Evolutionary conservation across 352 stramenopile species (phyloP), one percentile per base, ranked within the genome.

Genomic region (Globisporangium recalcitrans): DNA sequence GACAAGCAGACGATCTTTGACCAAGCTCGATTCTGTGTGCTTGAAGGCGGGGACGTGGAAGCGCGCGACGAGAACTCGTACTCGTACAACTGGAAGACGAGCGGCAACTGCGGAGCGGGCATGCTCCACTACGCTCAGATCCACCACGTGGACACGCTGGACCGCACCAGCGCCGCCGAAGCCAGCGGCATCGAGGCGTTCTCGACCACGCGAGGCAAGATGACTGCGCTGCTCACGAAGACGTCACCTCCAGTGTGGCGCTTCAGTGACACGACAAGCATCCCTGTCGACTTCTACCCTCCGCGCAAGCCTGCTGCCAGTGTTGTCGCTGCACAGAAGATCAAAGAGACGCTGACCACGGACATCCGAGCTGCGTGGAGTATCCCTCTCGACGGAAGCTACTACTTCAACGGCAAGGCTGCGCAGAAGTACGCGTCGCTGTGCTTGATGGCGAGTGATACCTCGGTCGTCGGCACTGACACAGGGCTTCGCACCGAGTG

Each of bases 381-480:
- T 0, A 74, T 91, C 19, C 40, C 79, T 0, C 63, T 52, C 0
- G 70, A 69, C 22, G 80, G 81, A 9, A 90, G 77, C 67, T 91
- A 85, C 62, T 91, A 92, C 64, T 91, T 89, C 60, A 92, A 82
- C 24, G 83, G 83, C 52, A 92, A 92, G 58, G 69, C 78, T 11
- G 81, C 80, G 21, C 81, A 90, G 54, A 88, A 92, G 63, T 90
- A 90, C 62, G 79, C 83, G 31, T 88, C 76, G 27, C 59, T 90
- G 38, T 92, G 83, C 36, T 59, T 92, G 27, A 87, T 92, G 78
- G 83, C 83, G 10, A 80, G 78, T 52, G 81, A 92, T 38, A 63
- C 70, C 0, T 64, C 75, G 3, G 78, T 93, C 53, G 78, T 93
- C 4, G 78, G 73, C 26, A 64, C 40, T 31, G 21, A 77, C 27